These are phyloP conservation scores for Calonectria pteridis DNA, from an alignment of 2,329 filamentous ascomycete genomes.

Conservation along the genomic window DNA sequence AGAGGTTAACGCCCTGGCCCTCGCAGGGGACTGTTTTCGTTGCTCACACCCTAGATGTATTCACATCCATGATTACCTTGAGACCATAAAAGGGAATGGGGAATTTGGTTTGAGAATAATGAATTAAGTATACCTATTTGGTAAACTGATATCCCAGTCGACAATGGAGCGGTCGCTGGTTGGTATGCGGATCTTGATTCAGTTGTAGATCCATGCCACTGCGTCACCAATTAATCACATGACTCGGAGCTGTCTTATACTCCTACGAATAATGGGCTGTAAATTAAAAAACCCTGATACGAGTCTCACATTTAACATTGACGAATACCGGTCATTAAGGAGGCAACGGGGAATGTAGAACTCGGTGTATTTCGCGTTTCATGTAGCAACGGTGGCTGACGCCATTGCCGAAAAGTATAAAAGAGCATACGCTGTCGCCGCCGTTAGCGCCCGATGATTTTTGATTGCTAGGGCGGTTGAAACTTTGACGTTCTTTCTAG, in stretches of 20 bases:
- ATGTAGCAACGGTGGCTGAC: background rate
- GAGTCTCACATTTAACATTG: background rate
- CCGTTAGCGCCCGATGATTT: background rate
- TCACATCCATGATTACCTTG: too few relatives aligned
- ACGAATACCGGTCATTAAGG: background rate
- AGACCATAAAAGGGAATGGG: background rate
- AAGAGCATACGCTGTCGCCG: background rate
- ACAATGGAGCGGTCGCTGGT: background rate
- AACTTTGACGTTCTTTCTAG: background rate
- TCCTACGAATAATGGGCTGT: background rate
- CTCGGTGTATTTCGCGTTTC: slow-evolving; percentile 6
- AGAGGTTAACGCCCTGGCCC: too few relatives aligned
- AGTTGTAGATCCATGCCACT: background rate
- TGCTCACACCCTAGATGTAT: background rate
- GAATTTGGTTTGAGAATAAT: background rate
- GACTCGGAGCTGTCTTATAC: background rate
- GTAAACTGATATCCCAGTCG: background rate
- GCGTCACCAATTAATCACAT: background rate
- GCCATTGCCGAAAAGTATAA: background rate
- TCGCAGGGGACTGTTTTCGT: too few relatives aligned
- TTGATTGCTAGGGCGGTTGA: background rate
- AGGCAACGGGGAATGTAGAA: background rate
- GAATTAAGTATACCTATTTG: background rate
- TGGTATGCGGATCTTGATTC: background rate
- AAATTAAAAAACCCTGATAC: background rate